phyloP scores from a whole-genome alignment of 805 yeast genomes.

The Suhomyces emberorum region DNA sequence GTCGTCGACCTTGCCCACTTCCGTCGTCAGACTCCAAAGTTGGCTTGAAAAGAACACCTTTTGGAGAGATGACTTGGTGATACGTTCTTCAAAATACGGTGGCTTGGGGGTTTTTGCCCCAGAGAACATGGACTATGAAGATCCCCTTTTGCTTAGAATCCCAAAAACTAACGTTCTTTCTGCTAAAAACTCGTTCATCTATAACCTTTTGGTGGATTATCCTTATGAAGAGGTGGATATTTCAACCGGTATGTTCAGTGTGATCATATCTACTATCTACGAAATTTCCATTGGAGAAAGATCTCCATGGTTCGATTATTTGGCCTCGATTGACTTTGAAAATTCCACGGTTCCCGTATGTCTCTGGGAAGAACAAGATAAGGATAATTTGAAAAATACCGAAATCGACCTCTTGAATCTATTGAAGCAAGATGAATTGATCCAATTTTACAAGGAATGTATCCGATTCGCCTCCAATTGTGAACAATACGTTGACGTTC shows the following conservation, averaged over 20 bases:
- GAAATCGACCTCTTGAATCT: constrained; percentile 61
- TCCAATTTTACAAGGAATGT: constrained; percentile 37
- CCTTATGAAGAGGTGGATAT: constrained; percentile 24
- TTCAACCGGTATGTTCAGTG: constrained; percentile 57
- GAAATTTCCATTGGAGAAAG: constrained; percentile 55
- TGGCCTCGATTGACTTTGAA: constrained; percentile 47
- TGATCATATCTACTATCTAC: constrained; percentile 68
- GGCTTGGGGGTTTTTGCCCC: constrained; percentile 75
- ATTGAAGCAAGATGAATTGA: constrained; percentile 45
- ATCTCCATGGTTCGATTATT: constrained; percentile 81
- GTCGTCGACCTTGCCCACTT: constrained; percentile 3
- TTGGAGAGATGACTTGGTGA: constrained; percentile 49
- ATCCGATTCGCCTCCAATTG: constrained; percentile 38
- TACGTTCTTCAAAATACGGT: constrained; percentile 49
- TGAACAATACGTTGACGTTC: constrained; percentile 28
- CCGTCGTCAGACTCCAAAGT: constrained; percentile 4
- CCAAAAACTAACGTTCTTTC: constrained; percentile 62
- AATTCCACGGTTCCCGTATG: constrained; percentile 52
- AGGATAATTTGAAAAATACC: constrained; percentile 52
- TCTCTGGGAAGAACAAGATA: constrained; percentile 57
- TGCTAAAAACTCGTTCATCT: constrained; percentile 55
- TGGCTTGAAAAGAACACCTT: constrained; percentile 62
- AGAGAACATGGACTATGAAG: constrained; percentile 29
- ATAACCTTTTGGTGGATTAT: constrained; percentile 63
- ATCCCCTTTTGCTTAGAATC: constrained; percentile 48